A percentile compares a stretch with the other conserved stretches of the same genome.
phyloP scores from a whole-genome alignment of 148 eudicot genomes.

The Fagopyrum homotropicum region DNA sequence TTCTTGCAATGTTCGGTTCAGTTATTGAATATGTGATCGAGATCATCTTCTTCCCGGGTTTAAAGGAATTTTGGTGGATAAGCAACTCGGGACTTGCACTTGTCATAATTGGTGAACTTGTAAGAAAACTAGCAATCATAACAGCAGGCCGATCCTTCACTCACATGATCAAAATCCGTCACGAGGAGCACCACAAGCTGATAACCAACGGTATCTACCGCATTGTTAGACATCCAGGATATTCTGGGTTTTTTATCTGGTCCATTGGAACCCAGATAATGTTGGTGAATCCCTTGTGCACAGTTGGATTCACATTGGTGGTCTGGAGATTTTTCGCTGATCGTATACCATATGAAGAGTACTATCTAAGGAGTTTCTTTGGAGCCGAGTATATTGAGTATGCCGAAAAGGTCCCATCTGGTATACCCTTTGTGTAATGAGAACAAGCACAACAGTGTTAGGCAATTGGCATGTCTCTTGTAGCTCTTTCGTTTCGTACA shows the following conservation, averaged over 20 bases:
- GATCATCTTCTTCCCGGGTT: constrained; percentile 47
- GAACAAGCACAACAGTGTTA: neutral
- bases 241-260: constrained; percentile 82
- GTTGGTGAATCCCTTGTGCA: constrained; percentile 74
- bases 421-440: constrained; percentile 72
- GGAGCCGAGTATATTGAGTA: constrained; percentile 61
- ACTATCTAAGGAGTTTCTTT: constrained; percentile 71
- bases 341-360: constrained; percentile 87
- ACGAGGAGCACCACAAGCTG: constrained; percentile 65
- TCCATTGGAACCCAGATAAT: constrained; percentile 83
- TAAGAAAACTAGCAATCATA: constrained; percentile 61
- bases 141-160: constrained; percentile 84
- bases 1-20: constrained; percentile 67
- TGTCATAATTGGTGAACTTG: constrained; percentile 59
- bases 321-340: constrained; percentile 68
- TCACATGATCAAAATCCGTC: constrained; percentile 63
- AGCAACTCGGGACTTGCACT: constrained; percentile 66
- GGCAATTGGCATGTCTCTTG: neutral
- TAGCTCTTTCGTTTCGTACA: neutral
- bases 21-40: constrained; percentile 63
- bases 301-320: constrained; percentile 54
- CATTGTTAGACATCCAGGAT: constrained; percentile 76
- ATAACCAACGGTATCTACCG: constrained; percentile 63
- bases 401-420: constrained; percentile 58
- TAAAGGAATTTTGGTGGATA: constrained; percentile 67